Base-by-base conservation (phyloP, 2,329 filamentous ascomycete genomes). In the Arthrobotrys pseudoclavata region DNA sequence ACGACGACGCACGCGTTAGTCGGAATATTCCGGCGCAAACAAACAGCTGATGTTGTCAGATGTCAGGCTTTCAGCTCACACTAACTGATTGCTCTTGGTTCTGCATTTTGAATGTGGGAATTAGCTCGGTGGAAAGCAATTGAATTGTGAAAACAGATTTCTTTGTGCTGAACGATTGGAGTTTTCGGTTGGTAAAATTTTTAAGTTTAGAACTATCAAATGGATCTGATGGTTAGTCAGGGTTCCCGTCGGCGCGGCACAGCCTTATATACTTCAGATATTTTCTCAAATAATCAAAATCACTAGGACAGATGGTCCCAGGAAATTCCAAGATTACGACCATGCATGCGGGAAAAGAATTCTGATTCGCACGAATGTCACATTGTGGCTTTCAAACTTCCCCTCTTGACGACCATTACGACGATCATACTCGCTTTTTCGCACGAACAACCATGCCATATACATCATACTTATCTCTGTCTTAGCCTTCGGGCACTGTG, bases 391-490 rank as follows among this genome's bases (percentile, higher is more conserved):
- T 24, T 9, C 52, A 22, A 37, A 22, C 29, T 37, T 37, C 52
- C 52, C 15, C 29, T 42, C 34, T 42, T 2, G 53, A 42, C 4
- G 42, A 31, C 34, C 9, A 29, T 34, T 42, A 60, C 55, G 34
- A 42, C 53, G 34, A 64, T 29, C 15, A 13, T 13, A n/a, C 50
- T 34, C 15, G 50, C 50, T 37, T 57, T 20, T 69, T 69, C 64
- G 64, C 64, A 69, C 64, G 62, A 67, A 67, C 4, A 60, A 26
- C 45, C 47, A 55, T 24, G 31, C 62, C 22, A 13, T 37, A 34
- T 60, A 61, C 69, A 72, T 48, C 69, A 66, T 71, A 64, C 13
- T 66, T 53, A 29, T 67, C 47, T 45, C 55, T 26, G 13, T 42
- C 37, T 45, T 45, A 45, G 42, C 3, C 37, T 22, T 60, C 31